Evolutionary conservation across 257 asterid genomes (phyloP).

Genomic region (Leptodermis oblonga): DNA sequence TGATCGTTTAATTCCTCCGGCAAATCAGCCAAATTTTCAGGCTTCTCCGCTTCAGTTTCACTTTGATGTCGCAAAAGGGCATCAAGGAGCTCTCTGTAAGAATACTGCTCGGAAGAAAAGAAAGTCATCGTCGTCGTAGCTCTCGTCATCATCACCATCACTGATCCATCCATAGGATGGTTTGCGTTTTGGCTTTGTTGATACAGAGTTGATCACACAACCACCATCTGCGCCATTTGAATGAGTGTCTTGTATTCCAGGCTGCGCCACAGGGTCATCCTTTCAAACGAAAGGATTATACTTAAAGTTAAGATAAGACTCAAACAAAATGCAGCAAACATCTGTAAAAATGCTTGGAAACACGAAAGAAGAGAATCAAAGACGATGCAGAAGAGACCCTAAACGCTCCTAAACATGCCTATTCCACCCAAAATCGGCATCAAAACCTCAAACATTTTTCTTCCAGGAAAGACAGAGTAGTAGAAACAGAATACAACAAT

Average conservation of each 20-base stretch:
- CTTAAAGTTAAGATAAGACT: background rate
- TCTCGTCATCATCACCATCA: slow-evolving; percentile 3
- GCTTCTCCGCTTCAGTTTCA: background rate
- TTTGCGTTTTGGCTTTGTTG: background rate
- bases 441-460: background rate
- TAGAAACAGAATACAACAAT: background rate
- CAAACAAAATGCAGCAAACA: background rate
- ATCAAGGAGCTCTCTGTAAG: slow-evolving; percentile 11
- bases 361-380: background rate
- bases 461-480: background rate
- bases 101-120: slow-evolving; percentile 12
- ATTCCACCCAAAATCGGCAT: background rate
- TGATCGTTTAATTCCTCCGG: slow-evolving; percentile 1
- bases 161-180: slow-evolving; percentile 9
- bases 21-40: background rate
- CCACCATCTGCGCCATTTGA: too few species aligned
- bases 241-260: too few species aligned
- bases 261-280: background rate
- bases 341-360: too few species aligned
- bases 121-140: background rate
- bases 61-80: slow-evolving; percentile 9
- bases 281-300: background rate
- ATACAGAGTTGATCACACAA: too few species aligned
- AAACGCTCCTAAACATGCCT: background rate
- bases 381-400: background rate